Evolutionary conservation across 2,329 filamentous ascomycete species (phyloP).

Genomic region (Magnaporthales sp.): DNA sequence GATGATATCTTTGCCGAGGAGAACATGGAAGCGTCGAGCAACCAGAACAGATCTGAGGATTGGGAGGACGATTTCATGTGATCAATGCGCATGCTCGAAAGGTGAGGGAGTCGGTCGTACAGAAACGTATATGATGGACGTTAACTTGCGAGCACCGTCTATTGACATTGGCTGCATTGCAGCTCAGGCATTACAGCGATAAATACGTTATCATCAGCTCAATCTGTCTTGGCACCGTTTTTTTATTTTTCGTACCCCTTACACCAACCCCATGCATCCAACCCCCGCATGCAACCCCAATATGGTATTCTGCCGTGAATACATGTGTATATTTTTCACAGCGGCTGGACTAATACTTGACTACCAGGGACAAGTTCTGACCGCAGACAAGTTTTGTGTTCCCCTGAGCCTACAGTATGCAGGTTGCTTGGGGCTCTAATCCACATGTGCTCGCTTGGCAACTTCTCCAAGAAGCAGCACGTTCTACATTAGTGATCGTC

Average conservation of each 20-base stretch:
- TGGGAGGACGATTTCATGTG: constrained; percentile 93
- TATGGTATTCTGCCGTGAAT: not conserved
- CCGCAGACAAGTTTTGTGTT: too few species aligned
- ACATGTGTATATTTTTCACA: not conserved
- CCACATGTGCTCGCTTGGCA: too few species aligned
- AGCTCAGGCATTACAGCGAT: not conserved
- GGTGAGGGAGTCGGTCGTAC: not conserved
- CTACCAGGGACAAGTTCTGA: too few species aligned
- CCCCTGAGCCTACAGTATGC: not conserved
- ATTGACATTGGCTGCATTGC: not conserved
- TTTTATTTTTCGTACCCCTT: not conserved
- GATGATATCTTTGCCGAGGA: constrained; percentile 86
- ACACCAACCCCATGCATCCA: not conserved
- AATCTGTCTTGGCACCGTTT: not conserved
- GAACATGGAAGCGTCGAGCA: constrained; percentile 67
- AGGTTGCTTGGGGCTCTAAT: not conserved
- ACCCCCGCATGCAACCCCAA: not conserved
- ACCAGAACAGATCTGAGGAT: constrained; percentile 71
- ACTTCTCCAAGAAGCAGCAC: not conserved
- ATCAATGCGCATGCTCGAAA: not conserved
- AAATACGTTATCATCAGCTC: not conserved
- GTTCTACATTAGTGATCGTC: too few species aligned
- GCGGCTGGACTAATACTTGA: too few species aligned
- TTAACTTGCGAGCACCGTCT: not conserved
- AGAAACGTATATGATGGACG: not conserved